phyloP scores from a whole-genome alignment of 345 rosid genomes.

The Melaleuca quinquenervia region DNA sequence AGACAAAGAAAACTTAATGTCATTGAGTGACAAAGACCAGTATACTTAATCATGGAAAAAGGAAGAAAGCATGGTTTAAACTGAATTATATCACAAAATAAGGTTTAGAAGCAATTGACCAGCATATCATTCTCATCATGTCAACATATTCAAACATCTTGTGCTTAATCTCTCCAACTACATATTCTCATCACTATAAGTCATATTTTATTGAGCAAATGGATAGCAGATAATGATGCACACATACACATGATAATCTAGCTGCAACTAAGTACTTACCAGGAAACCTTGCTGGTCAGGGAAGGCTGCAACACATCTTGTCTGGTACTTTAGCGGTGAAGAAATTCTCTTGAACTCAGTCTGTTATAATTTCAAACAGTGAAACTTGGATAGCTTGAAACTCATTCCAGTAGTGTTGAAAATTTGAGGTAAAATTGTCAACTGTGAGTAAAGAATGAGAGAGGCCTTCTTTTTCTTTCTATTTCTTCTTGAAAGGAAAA shows the following conservation, averaged over 20 bases:
- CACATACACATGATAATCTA: background rate
- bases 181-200: background rate
- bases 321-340: conserved; percentile 93
- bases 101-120: background rate
- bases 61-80: background rate
- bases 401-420: background rate
- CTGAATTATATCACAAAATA: background rate
- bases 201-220: background rate
- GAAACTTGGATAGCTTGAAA: background rate
- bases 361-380: conserved; percentile 15
- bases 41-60: background rate
- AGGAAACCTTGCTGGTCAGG: conserved; percentile 98
- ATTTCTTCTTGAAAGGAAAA: background rate
- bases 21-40: background rate
- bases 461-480: background rate
- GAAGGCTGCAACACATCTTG: conserved; percentile 95
- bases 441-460: background rate
- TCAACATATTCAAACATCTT: background rate
- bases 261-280: conserved; percentile 27
- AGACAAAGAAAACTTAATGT: background rate
- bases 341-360: conserved; percentile 73
- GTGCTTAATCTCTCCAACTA: background rate
- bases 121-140: background rate
- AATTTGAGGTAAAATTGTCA: background rate
- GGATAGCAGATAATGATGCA: background rate